phyloP scores from a whole-genome alignment of 2,329 filamentous ascomycete species.

The Calonectria henricotiae region DNA sequence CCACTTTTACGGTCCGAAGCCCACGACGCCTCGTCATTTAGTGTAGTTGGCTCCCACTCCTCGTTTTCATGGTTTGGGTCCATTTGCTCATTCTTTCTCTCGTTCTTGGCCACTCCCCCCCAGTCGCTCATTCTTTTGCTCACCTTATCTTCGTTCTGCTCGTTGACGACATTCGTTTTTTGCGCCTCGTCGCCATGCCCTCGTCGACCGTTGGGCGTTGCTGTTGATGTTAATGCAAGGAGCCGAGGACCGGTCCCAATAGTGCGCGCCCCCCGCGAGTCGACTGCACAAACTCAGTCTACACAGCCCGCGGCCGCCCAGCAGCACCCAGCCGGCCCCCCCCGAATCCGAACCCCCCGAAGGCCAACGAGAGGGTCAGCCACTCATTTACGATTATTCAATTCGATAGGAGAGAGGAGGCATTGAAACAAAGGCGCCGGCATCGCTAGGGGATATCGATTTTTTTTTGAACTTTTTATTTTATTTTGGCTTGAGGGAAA shows the following conservation, averaged over 20 bases:
- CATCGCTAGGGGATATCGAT: conserved; percentile 3
- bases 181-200: conserved; percentile 52
- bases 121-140: conserved; percentile 33
- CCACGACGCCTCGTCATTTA: conserved; percentile 45
- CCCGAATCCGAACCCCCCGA: conserved; percentile 40
- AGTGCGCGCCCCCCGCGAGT: conserved; percentile 26
- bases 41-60: conserved; percentile 48
- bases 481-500: conserved; percentile 9
- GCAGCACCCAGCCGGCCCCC: conserved; percentile 36
- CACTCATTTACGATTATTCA: conserved; percentile 37
- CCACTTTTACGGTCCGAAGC: conserved; percentile 36
- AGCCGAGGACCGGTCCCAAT: conserved; percentile 37
- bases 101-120: conserved; percentile 23
- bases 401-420: conserved; percentile 26
- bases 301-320: conserved; percentile 40
- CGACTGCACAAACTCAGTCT: conserved; percentile 41
- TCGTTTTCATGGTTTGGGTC: conserved; percentile 38
- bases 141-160: conserved; percentile 38
- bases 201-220: conserved; percentile 47
- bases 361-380: conserved; percentile 36
- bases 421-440: conserved; percentile 16
- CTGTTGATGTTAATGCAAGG: conserved; percentile 40
- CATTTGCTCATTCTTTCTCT: conserved; percentile 38
- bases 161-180: conserved; percentile 48
- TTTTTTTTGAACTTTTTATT: conserved; percentile 14